A percentile compares a stretch with the other conserved stretches of the same genome.
Conservation (phyloP, 495 filamentous ascomycete species). For the Cenococcum geophilum region DNA sequence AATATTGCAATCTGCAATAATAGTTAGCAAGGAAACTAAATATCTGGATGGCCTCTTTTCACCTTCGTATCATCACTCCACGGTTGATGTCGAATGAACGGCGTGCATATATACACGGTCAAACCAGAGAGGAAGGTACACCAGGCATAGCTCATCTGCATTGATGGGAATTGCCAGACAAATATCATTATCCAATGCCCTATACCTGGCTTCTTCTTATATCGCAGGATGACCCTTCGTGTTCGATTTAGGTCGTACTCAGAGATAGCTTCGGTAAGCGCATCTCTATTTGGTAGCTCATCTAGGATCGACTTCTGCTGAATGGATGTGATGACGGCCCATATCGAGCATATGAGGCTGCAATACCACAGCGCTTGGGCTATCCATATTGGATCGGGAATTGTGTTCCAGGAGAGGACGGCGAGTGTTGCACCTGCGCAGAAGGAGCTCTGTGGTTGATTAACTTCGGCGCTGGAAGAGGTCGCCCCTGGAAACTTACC, state of each 20-base stretch:
- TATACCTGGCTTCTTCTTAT: conserved; percentile 21
- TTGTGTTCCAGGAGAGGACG: conserved; percentile 16
- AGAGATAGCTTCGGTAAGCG: conserved; percentile 5
- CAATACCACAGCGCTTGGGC: conserved; percentile 21
- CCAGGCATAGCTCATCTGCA: conserved; percentile 28
- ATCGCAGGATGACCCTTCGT: conserved; percentile 14
- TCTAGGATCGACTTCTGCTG: conserved; percentile 25
- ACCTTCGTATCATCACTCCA: conserved; percentile 17
- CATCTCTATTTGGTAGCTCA: conserved; percentile 19
- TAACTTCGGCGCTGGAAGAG: background rate
- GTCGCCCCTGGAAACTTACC: conserved; percentile 2
- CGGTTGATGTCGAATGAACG: conserved; percentile 13
- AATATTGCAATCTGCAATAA: conserved; percentile 16
- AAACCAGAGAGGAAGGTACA: conserved; percentile 21
- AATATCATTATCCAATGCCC: conserved; percentile 25
- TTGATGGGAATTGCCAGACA: conserved; percentile 26
- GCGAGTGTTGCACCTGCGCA: conserved; percentile 23
- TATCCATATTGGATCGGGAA: conserved; percentile 11
- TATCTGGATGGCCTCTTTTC: background rate
- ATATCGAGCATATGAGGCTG: conserved; percentile 23
- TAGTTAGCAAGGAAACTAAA: background rate
- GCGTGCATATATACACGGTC: conserved; percentile 24
- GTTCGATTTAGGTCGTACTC: conserved; percentile 20
- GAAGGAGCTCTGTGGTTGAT: conserved; percentile 18
- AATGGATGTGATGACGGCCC: conserved; percentile 25